Percentiles rank a stretch among this genome's conserved stretches.
These are phyloP conservation scores for Colletotrichum orchidophilum DNA, from an alignment of 2,329 filamentous ascomycete species.

Conservation along the genomic window DNA sequence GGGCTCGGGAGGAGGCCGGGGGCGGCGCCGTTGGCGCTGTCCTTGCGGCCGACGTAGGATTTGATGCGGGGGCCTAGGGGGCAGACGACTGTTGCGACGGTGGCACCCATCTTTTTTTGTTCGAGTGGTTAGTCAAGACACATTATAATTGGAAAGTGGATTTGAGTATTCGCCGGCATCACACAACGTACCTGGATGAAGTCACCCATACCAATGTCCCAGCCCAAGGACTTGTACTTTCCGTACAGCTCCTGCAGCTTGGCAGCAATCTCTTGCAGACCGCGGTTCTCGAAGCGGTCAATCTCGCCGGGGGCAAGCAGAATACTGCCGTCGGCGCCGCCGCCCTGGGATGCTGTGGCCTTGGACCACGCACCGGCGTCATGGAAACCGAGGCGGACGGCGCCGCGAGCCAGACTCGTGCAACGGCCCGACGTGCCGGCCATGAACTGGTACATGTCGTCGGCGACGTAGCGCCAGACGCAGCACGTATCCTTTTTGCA, in stretches of 20 bases:
- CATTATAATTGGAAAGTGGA: not conserved
- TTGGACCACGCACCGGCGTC: constrained; percentile 57
- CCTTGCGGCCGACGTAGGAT: constrained; percentile 61
- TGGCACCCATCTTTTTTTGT: constrained; percentile 54
- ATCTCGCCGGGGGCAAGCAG: constrained; percentile 50
- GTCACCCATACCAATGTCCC: constrained; percentile 60
- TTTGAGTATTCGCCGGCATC: not conserved
- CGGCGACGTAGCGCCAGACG: constrained; percentile 54
- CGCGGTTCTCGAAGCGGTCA: constrained; percentile 53
- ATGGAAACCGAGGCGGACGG: constrained; percentile 59
- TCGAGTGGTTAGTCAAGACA: not conserved
- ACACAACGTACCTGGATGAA: constrained; percentile 45
- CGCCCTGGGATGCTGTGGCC: constrained; percentile 41
- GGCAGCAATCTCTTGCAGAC: constrained; percentile 54
- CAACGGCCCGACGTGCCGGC: constrained; percentile 50
- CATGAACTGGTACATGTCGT: constrained; percentile 50
- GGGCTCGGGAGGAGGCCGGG: constrained; percentile 54
- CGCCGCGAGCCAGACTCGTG: constrained; percentile 53
- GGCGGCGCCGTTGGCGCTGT: constrained; percentile 50
- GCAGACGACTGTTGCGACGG: constrained; percentile 58
- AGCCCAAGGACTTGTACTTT: constrained; percentile 45
- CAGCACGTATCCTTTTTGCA: constrained; percentile 54
- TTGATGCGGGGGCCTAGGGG: constrained; percentile 57
- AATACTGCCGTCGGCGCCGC: constrained; percentile 58
- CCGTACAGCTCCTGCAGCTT: constrained; percentile 50